A percentile compares a stretch with the other conserved stretches of the same genome.
Evolutionary conservation across 2,329 filamentous ascomycete species (phyloP).

Genomic region (Botrytis galanthina): DNA sequence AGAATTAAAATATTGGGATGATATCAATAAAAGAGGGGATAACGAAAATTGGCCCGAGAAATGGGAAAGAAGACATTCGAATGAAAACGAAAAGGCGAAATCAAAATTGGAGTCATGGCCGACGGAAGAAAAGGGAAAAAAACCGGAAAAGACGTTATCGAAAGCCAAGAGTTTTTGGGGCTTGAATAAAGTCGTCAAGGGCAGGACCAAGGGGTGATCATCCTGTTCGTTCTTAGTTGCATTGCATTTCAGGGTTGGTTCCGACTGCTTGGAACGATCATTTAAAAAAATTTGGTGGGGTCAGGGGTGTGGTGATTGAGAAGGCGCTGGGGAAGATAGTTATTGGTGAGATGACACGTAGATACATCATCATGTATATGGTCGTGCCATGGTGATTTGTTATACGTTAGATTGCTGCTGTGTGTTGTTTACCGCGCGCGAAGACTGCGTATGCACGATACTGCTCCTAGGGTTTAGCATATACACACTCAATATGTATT

Average conservation of each 20-base stretch:
- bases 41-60: conserved; percentile 1
- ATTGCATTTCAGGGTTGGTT: conserved; percentile 15
- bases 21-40: neutral
- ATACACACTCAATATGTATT: neutral
- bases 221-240: neutral
- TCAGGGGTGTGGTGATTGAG: neutral
- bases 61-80: neutral
- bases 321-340: neutral
- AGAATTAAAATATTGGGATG: conserved; percentile 6
- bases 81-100: neutral
- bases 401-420: neutral
- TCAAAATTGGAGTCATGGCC: neutral
- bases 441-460: conserved; percentile 13
- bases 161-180: conserved; percentile 21
- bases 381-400: neutral
- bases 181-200: conserved; percentile 15
- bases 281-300: neutral
- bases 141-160: conserved; percentile 16
- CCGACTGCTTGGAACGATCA: conserved; percentile 19
- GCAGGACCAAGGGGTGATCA: conserved; percentile 5
- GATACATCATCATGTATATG: neutral
- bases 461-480: neutral
- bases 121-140: conserved; percentile 18
- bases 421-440: neutral
- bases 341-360: neutral